phyloP scores from a whole-genome alignment of 2,329 filamentous ascomycete species.

The Clonostachys sp. region DNA sequence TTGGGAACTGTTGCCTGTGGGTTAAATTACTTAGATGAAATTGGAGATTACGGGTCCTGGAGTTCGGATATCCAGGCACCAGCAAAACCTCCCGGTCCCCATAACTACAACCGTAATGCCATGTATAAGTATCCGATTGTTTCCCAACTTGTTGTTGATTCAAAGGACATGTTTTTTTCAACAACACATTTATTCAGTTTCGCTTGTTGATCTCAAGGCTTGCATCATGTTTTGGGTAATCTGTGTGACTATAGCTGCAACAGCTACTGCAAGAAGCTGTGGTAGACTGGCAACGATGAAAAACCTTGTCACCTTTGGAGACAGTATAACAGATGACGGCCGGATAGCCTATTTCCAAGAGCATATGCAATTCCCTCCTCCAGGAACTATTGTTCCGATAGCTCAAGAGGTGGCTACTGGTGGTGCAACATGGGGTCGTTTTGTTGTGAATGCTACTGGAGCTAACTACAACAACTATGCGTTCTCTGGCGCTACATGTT shows the following conservation, averaged over 20 bases:
- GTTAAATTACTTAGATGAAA: no score
- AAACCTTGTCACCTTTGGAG: constrained; percentile 66
- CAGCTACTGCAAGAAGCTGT: no score
- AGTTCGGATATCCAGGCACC: no score
- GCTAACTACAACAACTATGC: constrained; percentile 64
- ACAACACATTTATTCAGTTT: not conserved
- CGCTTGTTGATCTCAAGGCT: not conserved
- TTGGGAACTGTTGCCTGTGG: no score
- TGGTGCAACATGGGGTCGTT: constrained; percentile 65
- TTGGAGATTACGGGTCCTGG: no score
- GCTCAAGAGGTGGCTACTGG: constrained; percentile 48
- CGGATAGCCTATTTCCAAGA: constrained; percentile 61
- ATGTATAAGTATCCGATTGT: no score
- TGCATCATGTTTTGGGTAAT: not conserved
- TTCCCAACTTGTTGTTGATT: no score
- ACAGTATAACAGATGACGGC: constrained; percentile 73
- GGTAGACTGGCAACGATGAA: constrained; percentile 27
- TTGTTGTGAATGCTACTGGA: constrained; percentile 55
- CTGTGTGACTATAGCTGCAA: no score
- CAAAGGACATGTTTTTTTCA: not conserved
- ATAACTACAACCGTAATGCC: no score
- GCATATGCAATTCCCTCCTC: constrained; percentile 56
- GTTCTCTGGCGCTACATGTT: constrained; percentile 67
- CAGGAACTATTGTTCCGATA: constrained; percentile 41
- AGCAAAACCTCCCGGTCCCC: no score